Evolutionary conservation across 2,329 filamentous ascomycete genomes (phyloP).

Genomic region (Aspergillus melleus): DNA sequence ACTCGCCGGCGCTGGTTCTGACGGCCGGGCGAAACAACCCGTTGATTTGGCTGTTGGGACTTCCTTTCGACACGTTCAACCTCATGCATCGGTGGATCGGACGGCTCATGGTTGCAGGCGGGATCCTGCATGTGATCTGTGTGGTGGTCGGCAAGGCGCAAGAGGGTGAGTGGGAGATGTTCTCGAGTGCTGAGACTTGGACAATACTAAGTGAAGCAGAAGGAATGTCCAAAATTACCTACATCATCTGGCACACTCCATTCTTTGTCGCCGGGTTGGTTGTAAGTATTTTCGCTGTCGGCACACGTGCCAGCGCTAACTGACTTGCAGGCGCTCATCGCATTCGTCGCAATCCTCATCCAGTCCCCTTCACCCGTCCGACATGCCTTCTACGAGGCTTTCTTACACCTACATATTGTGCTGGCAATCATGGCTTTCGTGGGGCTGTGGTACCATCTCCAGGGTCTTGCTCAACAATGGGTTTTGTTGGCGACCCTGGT

Average conservation of each 20-base stretch:
- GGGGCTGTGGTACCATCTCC: conserved; percentile 39
- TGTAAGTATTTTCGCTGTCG: conserved; percentile 55
- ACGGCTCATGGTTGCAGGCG: conserved; percentile 67
- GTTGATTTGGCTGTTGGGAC: conserved; percentile 72
- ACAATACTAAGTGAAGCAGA: conserved; percentile 4
- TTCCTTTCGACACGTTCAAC: conserved; percentile 95
- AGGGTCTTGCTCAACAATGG: conserved; percentile 28
- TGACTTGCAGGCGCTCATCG: conserved; percentile 38
- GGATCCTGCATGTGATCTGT: conserved; percentile 62
- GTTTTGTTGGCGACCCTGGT: conserved; percentile 33
- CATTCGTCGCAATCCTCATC: conserved; percentile 39
- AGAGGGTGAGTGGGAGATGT: conserved; percentile 18
- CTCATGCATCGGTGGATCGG: conserved; percentile 81
- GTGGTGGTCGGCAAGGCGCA: conserved; percentile 25
- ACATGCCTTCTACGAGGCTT: conserved; percentile 47
- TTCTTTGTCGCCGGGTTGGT: conserved; percentile 33
- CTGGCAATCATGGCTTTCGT: conserved; percentile 42
- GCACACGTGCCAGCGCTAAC: conserved; percentile 42
- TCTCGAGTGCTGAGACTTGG: not conserved
- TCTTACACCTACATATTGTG: conserved; percentile 44
- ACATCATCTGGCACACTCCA: conserved; percentile 27
- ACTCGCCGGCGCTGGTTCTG: conserved; percentile 83
- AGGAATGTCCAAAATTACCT: conserved; percentile 53
- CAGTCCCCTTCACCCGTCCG: conserved; percentile 44
- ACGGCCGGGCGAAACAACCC: conserved; percentile 90